Conservation (phyloP, 768 basidiomycete genomes). For the Russula lepida region DNA sequence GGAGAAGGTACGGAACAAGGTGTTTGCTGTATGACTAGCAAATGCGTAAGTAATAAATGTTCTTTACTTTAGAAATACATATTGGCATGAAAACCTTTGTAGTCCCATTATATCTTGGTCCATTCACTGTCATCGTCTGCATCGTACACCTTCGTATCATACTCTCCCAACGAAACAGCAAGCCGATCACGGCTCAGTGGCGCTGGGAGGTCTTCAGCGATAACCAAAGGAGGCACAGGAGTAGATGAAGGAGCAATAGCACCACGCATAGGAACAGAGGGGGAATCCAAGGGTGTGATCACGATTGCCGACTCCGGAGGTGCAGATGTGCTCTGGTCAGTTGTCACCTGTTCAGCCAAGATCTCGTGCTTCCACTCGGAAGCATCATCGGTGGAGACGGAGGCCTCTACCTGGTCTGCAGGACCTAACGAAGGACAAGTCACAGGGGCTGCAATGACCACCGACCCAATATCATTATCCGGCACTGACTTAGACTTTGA, state of each 20-base stretch:
- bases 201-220: neutral
- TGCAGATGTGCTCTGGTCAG: neutral
- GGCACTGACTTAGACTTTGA: neutral
- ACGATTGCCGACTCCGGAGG: neutral
- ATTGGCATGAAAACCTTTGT: neutral
- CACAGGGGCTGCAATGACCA: neutral
- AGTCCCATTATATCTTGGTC: slow-evolving; percentile 1
- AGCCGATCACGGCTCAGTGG: neutral
- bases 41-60: neutral
- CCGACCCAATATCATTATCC: neutral
- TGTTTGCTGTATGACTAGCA: neutral
- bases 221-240: neutral
- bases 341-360: neutral
- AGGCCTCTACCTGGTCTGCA: neutral
- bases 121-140: neutral
- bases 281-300: neutral
- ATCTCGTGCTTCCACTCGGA: neutral
- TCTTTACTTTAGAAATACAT: neutral
- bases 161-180: neutral
- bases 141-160: neutral
- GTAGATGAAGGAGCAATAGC: slow-evolving; percentile 1
- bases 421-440: too few species aligned
- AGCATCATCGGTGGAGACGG: neutral
- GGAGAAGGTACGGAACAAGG: neutral
- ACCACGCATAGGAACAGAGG: neutral